Base-by-base conservation (phyloP, 2,329 filamentous ascomycete genomes). In the Chaetomium sp. region DNA sequence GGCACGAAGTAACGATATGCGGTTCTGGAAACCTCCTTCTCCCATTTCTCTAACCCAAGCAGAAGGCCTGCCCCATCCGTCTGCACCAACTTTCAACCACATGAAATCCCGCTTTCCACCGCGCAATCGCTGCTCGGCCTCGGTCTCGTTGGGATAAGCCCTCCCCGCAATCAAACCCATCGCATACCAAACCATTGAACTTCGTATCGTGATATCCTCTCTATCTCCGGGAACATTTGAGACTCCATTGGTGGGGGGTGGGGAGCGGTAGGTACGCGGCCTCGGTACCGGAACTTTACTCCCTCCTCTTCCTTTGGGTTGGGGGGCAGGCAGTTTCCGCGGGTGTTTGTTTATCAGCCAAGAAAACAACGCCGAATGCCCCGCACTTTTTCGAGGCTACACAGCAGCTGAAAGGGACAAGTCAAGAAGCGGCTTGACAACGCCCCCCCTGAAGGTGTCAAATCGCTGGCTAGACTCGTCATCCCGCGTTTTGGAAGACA, bases 401-500 rank as follows among this genome's bases (percentile, higher is more conserved):
- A 34, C 34, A 37, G 37, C 34, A 45, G 43, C 44, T 45, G 4
- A 36, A n/a, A 27, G 19, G 19, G 19, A 27, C 19, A 27, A 27
- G 19, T 27, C 19, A 27, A 27, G 19, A 27, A 27, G 19, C 19
- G 19, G 19, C 19, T 27, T 27, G 19, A 27, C 19, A 27, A 27
- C 19, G 19, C 19, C 19, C 19, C 19, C 14, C 7, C 32, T 12
- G 27, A 42, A 42, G 14, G 27, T n/a, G 49, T 40, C 51, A 38
- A 49, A 41, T 49, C 53, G 35, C 7, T 9, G 49, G 34, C 35
- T 34, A 11, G 53, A 46, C 56, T 32, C 53, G 42, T 49, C 45
- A 54, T 49, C 43, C 53, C 57, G 61, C 61, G 48, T 68, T 65
- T 45, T 66, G 71, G 58, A 78, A 74, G 40, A 84, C 71, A 66